Evolutionary conservation across 2,329 filamentous ascomycete species (phyloP), one percentile per base, ranked within the genome.

Genomic region (Zasmidium cellare): DNA sequence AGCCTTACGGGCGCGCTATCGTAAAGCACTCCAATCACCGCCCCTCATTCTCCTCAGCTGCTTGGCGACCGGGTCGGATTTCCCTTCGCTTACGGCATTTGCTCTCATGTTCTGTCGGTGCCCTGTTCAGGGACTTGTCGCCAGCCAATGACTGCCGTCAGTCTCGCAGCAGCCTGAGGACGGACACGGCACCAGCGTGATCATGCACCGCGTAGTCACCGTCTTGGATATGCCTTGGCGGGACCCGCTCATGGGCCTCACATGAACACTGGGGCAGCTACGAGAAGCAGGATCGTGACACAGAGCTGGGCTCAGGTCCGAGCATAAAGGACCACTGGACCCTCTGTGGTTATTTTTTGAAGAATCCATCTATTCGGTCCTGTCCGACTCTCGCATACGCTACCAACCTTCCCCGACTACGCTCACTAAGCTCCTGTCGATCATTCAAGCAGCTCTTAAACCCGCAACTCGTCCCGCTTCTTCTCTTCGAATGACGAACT

Each of bases 201-300:
- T 50, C 14, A 25, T 16, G 14, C 19, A 31, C 24, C 31, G 48
- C 20, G 48, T 28, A 31, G 48, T 28, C 25, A 28, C 25, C 25
- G 25, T 50, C 48, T 20, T 35, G 25, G 24, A 50, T n/a, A 35
- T 50, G 18, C 25, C 52, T 55, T 55, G 52, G 52, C 44, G n/a
- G 11, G 41, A 24, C 41, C 44, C 52, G 52, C 52, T 48, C 23
- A 11, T 14, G 25, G 28, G 19, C 28, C 44, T 55, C 52, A 47
- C 52, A 55, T 55, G 52, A 55, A 41, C 52, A 48, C 20, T 25
- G 51, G 41, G 46, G 51, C 51, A 53, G 45, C 18, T 20, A 47
- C 45, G n/a, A 47, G 45, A 20, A 6, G 16, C 23, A 22, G n/a
- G 14, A n/a, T 25, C 16, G 46, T 28, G 23, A 49, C 46, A 25